phyloP scores from a whole-genome alignment of 345 rosid species.

The Citrus medica region DNA sequence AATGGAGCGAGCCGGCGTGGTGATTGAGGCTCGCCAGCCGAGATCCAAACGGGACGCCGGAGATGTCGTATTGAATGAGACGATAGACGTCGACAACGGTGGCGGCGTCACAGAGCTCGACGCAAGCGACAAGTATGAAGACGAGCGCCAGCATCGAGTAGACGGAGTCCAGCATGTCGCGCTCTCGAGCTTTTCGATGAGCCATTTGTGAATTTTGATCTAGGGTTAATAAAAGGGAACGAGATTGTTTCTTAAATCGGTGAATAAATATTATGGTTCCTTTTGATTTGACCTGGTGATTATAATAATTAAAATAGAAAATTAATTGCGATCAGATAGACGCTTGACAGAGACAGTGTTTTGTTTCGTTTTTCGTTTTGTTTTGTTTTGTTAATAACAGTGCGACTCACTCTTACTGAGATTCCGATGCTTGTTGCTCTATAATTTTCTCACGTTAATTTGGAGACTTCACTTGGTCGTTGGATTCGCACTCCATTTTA shows the following conservation, averaged over 20 bases:
- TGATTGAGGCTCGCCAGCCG: slow-evolving; percentile 87
- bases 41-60: slow-evolving; percentile 89
- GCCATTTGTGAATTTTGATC: slow-evolving; percentile 33
- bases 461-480: not conserved
- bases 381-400: too few species aligned
- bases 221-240: slow-evolving; percentile 43
- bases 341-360: too few species aligned
- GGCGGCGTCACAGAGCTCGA: slow-evolving; percentile 94
- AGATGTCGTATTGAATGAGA: slow-evolving; percentile 88
- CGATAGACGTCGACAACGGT: slow-evolving; percentile 97
- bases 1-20: slow-evolving; percentile 82
- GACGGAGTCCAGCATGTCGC: slow-evolving; percentile 58
- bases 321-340: too few species aligned
- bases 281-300: not conserved
- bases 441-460: not conserved
- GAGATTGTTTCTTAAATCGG: not conserved
- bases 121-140: slow-evolving; percentile 77
- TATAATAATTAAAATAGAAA: too few species aligned
- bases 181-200: slow-evolving; percentile 29
- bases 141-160: slow-evolving; percentile 64
- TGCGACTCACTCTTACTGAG: not conserved
- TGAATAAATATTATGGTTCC: not conserved
- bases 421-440: not conserved
- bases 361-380: not conserved
- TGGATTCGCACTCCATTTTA: not conserved